These are phyloP conservation scores for Populus tremula DNA, from an alignment of 345 rosid genomes.

Conservation along the genomic window DNA sequence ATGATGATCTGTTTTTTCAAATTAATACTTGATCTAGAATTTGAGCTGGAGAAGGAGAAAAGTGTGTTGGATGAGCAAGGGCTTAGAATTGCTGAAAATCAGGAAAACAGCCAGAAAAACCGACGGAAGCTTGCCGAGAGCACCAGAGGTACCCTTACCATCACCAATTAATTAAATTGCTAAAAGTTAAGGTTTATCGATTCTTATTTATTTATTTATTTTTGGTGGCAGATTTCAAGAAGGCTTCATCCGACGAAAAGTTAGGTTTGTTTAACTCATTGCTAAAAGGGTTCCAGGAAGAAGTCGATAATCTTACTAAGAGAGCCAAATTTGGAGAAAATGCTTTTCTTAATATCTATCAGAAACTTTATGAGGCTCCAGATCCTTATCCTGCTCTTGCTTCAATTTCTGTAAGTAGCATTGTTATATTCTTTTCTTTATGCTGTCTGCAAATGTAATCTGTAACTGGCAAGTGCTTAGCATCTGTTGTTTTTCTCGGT, in stretches of 20 bases:
- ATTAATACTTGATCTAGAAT: slow-evolving; percentile 41
- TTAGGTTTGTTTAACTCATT: slow-evolving; percentile 79
- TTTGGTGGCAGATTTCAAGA: slow-evolving; percentile 69
- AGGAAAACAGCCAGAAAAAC: slow-evolving; percentile 92
- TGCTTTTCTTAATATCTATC: slow-evolving; percentile 93
- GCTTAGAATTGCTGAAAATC: slow-evolving; percentile 88
- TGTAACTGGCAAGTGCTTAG: not conserved
- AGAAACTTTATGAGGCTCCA: slow-evolving; percentile 98
- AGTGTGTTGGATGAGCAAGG: slow-evolving; percentile 89
- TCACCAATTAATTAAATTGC: not conserved
- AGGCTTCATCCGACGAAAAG: slow-evolving; percentile 87
- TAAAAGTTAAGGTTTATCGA: not conserved
- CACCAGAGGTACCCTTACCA: slow-evolving; percentile 64
- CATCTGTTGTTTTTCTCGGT: no score
- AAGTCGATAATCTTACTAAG: slow-evolving; percentile 98
- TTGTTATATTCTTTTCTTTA: not conserved
- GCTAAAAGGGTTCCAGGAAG: slow-evolving; percentile 97
- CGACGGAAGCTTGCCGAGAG: slow-evolving; percentile 97
- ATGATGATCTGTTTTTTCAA: no score
- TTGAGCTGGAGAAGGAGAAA: slow-evolving; percentile 92
- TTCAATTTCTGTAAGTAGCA: slow-evolving; percentile 76
- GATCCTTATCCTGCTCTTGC: slow-evolving; percentile 97
- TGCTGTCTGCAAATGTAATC: no score
- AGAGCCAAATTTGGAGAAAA: slow-evolving; percentile 98
- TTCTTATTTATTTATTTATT: not conserved